Base-by-base conservation (phyloP, 1,284 basidiomycete genomes). In the Puccinia hordei region DNA sequence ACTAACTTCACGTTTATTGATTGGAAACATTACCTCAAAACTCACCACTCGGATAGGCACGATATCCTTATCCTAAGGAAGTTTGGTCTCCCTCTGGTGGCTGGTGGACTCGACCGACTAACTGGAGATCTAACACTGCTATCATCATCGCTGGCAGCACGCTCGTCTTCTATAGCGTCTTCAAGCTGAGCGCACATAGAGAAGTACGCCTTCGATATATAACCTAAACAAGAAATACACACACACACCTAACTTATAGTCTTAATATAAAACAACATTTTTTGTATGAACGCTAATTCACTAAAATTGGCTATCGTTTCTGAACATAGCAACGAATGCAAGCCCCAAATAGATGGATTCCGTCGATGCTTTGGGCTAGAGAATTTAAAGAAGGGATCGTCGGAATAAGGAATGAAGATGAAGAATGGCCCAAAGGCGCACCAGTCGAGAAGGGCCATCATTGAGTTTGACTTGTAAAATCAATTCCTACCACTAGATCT, bases 41-140 rank as follows among this genome's bases (percentile, higher is more conserved):
- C 33, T 59, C 15, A 10, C 27, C 27, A 3, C 46, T 10, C 22
- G 12, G 27, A 33, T 51, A 86, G 81, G 85, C 85, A 82, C 88
- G 87, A 82, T 89, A 87, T 84, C 88, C 88, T 74, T 89, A 87
- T 85, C 88, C 88, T 41, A 89, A 89, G 85, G 88, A 89, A 84
- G 88, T 89, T 81, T 89, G 88, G 88, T 86, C 87, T 27, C 77
- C 77, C 55, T 53, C 77, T 19, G 88, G 88, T 82, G 88, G 88
- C 73, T 89, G 88, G 88, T 89, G 89, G 89, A 87, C 88, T 68
- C 85, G 88, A 38, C 89, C 89, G 33, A 83, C 84, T 17, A 89
- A 89, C 85, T 89, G 89, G 89, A 85, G 84, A 57, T 82, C 86
- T 61, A 89, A 88, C 85, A 89, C 89, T 8, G 86, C 85, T 2